Conservation (phyloP, 2,329 filamentous ascomycete species). For the Nigrograna mackinnonii region DNA sequence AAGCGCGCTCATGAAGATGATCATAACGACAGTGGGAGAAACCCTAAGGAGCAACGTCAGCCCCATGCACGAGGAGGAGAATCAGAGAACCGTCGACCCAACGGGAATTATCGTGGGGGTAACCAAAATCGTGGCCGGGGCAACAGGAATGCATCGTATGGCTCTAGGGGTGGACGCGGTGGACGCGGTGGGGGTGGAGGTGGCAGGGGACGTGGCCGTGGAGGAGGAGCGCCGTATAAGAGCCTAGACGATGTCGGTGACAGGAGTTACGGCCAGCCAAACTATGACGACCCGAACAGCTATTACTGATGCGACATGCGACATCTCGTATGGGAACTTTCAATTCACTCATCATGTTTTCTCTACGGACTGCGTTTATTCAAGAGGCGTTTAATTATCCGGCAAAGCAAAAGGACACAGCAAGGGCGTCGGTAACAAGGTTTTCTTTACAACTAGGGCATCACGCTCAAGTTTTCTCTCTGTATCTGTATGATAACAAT, state of each 20-base stretch:
- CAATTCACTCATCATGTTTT: no score
- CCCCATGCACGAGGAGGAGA: slow-evolving; percentile 24
- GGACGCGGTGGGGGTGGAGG: slow-evolving; percentile 46
- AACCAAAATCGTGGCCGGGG: slow-evolving; percentile 36
- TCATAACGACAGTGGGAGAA: slow-evolving; percentile 49
- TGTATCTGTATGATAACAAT: no score
- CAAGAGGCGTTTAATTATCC: no score
- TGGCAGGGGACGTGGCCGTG: slow-evolving; percentile 37
- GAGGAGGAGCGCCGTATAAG: slow-evolving; percentile 41
- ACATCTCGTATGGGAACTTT: no score
- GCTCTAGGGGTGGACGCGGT: slow-evolving; percentile 38
- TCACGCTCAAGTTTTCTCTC: no score
- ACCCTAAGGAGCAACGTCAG: slow-evolving; percentile 25
- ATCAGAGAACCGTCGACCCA: slow-evolving; percentile 25
- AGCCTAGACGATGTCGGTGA: slow-evolving; percentile 48
- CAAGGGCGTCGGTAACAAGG: no score
- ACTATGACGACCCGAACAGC: slow-evolving; percentile 34
- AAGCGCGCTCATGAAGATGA: slow-evolving; percentile 43
- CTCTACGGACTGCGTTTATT: no score
- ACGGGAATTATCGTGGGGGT: slow-evolving; percentile 32
- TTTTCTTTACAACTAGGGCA: no score
- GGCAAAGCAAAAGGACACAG: no score
- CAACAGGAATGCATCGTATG: slow-evolving; percentile 29
- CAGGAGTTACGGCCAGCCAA: slow-evolving; percentile 26
- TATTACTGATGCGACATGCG: no score